These are phyloP conservation scores for Phialophora expanda DNA, from an alignment of 2,329 filamentous ascomycete genomes.

Conservation along the genomic window DNA sequence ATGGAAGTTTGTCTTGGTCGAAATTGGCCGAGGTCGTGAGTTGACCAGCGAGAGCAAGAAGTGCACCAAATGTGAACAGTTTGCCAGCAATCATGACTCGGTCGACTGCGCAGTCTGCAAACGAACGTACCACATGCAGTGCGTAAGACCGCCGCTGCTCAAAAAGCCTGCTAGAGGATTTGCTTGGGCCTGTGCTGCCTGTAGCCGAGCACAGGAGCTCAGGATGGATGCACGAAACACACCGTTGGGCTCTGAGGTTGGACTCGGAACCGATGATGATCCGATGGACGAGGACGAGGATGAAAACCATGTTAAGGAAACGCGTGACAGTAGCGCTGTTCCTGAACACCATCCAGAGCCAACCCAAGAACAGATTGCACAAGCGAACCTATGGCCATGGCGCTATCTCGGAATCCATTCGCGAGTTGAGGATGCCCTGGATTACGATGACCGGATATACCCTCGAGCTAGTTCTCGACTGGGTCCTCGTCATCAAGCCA, in stretches of 20 bases:
- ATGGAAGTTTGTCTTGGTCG: constrained; percentile 95
- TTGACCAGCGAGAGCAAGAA: constrained; percentile 93
- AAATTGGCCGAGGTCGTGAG: constrained; percentile 91
- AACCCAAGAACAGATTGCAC: constrained; percentile 86
- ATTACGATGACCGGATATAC: constrained; percentile 97
- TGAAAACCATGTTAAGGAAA: constrained; percentile 64
- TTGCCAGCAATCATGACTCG: constrained; percentile 91
- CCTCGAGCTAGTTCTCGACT: constrained; percentile 91
- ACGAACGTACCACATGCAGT: constrained; percentile 98
- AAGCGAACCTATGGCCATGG: constrained; percentile 95
- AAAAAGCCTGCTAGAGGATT: constrained; percentile 98
- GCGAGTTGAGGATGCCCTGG: constrained; percentile 89
- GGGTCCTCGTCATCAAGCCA: constrained; percentile 88
- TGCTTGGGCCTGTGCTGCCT: constrained; percentile 95
- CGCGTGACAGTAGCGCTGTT: constrained; percentile 40
- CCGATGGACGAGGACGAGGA: constrained; percentile 70
- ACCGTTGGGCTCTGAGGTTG: constrained; percentile 66
- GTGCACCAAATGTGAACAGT: constrained; percentile 89
- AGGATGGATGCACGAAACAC: constrained; percentile 90
- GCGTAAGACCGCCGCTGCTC: constrained; percentile 84
- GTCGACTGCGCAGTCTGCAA: constrained; percentile 96
- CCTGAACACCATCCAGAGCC: constrained; percentile 63
- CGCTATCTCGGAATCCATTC: constrained; percentile 95
- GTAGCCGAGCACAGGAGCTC: constrained; percentile 92
- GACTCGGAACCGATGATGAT: constrained; percentile 66